Conservation (phyloP, 139 green algal genomes). For the Eudorina sp. region DNA sequence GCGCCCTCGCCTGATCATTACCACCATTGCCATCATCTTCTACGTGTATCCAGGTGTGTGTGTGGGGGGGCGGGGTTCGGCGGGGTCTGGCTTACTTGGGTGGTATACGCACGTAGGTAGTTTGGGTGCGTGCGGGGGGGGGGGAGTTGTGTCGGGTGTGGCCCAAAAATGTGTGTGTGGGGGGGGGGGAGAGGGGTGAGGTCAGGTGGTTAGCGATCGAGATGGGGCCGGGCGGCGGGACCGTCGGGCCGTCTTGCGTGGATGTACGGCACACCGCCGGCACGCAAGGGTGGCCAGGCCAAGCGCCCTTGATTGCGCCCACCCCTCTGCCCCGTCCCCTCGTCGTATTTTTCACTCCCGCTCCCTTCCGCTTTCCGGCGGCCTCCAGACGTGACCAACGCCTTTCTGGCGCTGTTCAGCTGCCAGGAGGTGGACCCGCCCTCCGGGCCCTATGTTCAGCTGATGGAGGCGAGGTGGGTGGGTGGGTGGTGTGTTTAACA, state of each 20-base stretch:
- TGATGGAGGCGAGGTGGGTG: slow-evolving; percentile 23
- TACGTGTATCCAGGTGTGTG: slow-evolving; percentile 23
- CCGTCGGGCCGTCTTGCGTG: not conserved
- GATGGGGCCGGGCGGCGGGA: too few relatives aligned
- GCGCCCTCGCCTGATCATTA: slow-evolving; percentile 33
- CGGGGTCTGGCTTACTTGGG: too few relatives aligned
- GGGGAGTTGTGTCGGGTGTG: too few relatives aligned
- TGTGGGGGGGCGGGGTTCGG: too few relatives aligned
- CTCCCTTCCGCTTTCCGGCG: not conserved
- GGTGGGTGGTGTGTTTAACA: not conserved
- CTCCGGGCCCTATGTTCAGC: not conserved
- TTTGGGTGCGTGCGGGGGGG: too few relatives aligned
- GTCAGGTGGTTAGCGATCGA: too few relatives aligned
- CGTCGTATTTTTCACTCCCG: not conserved
- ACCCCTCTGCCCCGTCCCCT: not conserved
- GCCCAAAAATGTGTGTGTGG: too few relatives aligned
- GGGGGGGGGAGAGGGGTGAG: too few relatives aligned
- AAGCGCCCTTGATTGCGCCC: not conserved
- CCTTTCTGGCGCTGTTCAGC: slow-evolving; percentile 17
- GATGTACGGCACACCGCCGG: not conserved
- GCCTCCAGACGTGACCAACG: slow-evolving; percentile 9
- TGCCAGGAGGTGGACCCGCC: not conserved
- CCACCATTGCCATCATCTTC: slow-evolving; percentile 24
- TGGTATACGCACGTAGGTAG: too few relatives aligned
- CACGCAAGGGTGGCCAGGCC: not conserved